Percentiles rank a stretch among this genome's conserved stretches.
Evolutionary conservation across 1,139 yeast genomes (phyloP).

Genomic region (Blastobotrys apis): DNA sequence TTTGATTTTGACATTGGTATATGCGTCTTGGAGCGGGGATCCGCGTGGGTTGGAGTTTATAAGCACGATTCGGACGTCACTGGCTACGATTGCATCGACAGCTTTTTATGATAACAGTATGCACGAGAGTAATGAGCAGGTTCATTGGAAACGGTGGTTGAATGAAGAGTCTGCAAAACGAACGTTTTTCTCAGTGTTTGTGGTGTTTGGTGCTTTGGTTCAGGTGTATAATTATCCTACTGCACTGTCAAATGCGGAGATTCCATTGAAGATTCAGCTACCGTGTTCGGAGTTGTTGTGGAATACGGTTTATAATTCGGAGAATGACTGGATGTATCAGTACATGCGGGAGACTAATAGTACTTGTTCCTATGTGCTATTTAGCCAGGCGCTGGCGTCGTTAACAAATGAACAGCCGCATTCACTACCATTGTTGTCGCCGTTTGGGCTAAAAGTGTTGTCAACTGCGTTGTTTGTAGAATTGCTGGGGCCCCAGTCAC

Average conservation of each 20-base stretch:
- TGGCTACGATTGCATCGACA: slow-evolving; percentile 24
- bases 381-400: slow-evolving; percentile 16
- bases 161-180: slow-evolving; percentile 32
- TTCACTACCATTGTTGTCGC: slow-evolving; percentile 19
- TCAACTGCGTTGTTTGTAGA: slow-evolving; percentile 26
- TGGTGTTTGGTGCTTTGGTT: slow-evolving; percentile 31
- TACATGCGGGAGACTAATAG: slow-evolving; percentile 15
- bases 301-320: slow-evolving; percentile 27
- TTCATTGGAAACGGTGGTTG: slow-evolving; percentile 30
- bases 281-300: slow-evolving; percentile 37
- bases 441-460: slow-evolving; percentile 25
- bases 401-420: slow-evolving; percentile 13
- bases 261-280: slow-evolving; percentile 25
- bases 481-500: slow-evolving; percentile 8
- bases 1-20: slow-evolving; percentile 29
- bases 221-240: slow-evolving; percentile 32
- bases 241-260: slow-evolving; percentile 23
- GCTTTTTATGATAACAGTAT: slow-evolving; percentile 18
- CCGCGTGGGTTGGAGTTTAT: slow-evolving; percentile 32
- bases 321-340: slow-evolving; percentile 26
- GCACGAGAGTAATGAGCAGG: slow-evolving; percentile 4
- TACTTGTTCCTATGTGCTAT: slow-evolving; percentile 10
- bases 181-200: slow-evolving; percentile 32
- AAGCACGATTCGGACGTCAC: slow-evolving; percentile 25
- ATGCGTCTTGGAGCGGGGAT: slow-evolving; percentile 34